Conservation (phyloP, 2,329 filamentous ascomycete genomes). For the Colletotrichum echinochloae region DNA sequence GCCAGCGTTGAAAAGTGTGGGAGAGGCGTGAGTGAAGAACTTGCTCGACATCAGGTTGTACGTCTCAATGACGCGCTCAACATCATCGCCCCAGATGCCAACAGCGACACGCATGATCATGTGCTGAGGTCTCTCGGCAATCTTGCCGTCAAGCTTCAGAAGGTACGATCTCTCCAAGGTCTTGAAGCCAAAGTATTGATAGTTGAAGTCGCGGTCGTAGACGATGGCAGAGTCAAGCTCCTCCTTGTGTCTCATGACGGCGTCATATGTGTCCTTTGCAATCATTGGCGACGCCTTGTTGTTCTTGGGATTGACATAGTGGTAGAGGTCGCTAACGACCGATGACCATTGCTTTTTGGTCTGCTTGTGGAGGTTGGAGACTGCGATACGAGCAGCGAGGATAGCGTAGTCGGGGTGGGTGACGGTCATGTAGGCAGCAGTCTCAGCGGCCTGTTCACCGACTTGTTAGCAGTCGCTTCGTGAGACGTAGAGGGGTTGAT, state of each 20-base stretch:
- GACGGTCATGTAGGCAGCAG: constrained; percentile 99
- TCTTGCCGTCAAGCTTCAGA: constrained; percentile 93
- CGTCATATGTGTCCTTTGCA: constrained; percentile 88
- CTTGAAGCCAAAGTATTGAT: constrained; percentile 99
- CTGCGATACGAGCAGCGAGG: constrained; percentile 96
- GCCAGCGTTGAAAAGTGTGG: constrained; percentile 97
- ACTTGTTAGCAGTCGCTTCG: constrained; percentile 38
- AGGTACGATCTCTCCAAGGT: constrained; percentile 98
- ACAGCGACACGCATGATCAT: constrained; percentile 99
- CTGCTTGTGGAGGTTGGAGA: constrained; percentile 99
- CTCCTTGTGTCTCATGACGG: constrained; percentile 94
- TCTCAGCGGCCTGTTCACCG: constrained; percentile 85
- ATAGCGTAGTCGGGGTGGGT: constrained; percentile 99
- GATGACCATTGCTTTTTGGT: constrained; percentile 99
- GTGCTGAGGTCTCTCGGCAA: constrained; percentile 97
- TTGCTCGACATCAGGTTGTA: constrained; percentile 99
- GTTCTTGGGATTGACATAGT: constrained; percentile 97
- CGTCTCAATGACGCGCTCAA: constrained; percentile 95
- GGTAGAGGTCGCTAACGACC: constrained; percentile 91
- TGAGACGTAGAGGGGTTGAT: not conserved
- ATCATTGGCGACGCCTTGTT: constrained; percentile 90
- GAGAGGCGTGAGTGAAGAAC: constrained; percentile 97
- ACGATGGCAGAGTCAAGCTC: constrained; percentile 99
- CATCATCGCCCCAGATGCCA: constrained; percentile 93
- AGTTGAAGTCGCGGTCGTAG: constrained; percentile 99